These are phyloP conservation scores for Suhomyces canberraensis DNA, from an alignment of 805 yeast species.

Conservation along the genomic window DNA sequence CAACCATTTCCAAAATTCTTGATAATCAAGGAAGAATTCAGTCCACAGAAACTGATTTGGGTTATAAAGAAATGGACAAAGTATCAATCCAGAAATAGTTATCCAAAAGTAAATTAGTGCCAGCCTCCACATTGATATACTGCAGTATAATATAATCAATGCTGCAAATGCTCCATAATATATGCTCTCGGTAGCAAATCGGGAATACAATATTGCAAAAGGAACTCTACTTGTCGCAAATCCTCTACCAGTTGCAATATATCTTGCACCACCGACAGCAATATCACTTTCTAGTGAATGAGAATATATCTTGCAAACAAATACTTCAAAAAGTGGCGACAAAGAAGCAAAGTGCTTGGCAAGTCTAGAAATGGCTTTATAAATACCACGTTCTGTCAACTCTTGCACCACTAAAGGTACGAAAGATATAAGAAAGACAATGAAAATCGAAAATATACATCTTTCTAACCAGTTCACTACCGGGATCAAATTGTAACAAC, in stretches of 20 bases:
- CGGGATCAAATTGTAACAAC: slow-evolving; percentile 71
- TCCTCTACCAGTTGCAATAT: slow-evolving; percentile 81
- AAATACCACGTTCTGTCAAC: slow-evolving; percentile 70
- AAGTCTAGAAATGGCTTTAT: slow-evolving; percentile 62
- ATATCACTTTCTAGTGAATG: slow-evolving; percentile 65
- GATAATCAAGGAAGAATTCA: slow-evolving; percentile 71
- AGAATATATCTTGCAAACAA: slow-evolving; percentile 74
- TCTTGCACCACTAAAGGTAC: slow-evolving; percentile 77
- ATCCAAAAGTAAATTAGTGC: slow-evolving; percentile 70
- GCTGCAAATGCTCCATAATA: slow-evolving; percentile 59
- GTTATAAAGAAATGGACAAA: slow-evolving; percentile 72
- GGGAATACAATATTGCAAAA: slow-evolving; percentile 59
- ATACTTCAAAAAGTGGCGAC: slow-evolving; percentile 77
- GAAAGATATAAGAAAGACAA: slow-evolving; percentile 71
- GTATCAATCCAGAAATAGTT: slow-evolving; percentile 59
- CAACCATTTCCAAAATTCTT: slow-evolving; percentile 50
- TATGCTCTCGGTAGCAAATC: slow-evolving; percentile 63
- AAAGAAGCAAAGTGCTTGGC: slow-evolving; percentile 65
- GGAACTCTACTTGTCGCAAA: slow-evolving; percentile 73
- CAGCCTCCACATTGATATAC: slow-evolving; percentile 60
- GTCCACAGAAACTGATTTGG: slow-evolving; percentile 72
- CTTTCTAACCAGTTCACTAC: slow-evolving; percentile 73
- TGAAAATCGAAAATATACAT: slow-evolving; percentile 68
- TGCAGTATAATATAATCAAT: slow-evolving; percentile 51
- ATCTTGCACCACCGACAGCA: slow-evolving; percentile 75